A percentile compares a stretch with the other conserved stretches of the same genome.
Evolutionary conservation across 345 rosid species (phyloP).

Genomic region (Atalantia buxifolia): DNA sequence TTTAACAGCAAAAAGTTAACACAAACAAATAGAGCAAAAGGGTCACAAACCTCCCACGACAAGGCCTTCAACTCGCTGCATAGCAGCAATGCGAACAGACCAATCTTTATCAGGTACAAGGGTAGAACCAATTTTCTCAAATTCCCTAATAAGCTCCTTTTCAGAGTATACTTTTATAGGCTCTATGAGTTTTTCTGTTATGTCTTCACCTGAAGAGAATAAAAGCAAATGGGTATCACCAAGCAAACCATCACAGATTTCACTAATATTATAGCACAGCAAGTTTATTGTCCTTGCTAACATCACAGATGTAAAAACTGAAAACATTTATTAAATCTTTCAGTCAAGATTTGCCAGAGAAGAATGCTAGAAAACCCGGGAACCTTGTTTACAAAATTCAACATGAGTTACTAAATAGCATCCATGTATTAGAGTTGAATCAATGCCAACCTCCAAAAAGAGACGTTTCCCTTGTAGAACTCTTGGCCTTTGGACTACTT

Average conservation of each 20-base stretch:
- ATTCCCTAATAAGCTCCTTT: constrained; percentile 87
- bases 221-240: constrained; percentile 9
- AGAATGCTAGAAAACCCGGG: neutral
- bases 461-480: constrained; percentile 73
- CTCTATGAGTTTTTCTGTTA: constrained; percentile 76
- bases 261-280: neutral
- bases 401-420: neutral
- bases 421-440: neutral
- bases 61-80: constrained; percentile 98
- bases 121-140: constrained; percentile 81
- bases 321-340: neutral
- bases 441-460: constrained; percentile 75
- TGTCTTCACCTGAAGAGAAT: constrained; percentile 64
- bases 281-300: neutral
- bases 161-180: constrained; percentile 90
- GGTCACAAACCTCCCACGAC: constrained; percentile 77
- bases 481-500: constrained; percentile 87
- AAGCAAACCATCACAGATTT: neutral
- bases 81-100: constrained; percentile 95
- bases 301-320: neutral
- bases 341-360: neutral
- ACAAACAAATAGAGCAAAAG: neutral
- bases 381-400: neutral
- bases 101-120: constrained; percentile 99
- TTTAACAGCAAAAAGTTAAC: neutral